These are phyloP conservation scores for Centella asiatica DNA, from an alignment of 129 eudicot genomes.

Conservation along the genomic window DNA sequence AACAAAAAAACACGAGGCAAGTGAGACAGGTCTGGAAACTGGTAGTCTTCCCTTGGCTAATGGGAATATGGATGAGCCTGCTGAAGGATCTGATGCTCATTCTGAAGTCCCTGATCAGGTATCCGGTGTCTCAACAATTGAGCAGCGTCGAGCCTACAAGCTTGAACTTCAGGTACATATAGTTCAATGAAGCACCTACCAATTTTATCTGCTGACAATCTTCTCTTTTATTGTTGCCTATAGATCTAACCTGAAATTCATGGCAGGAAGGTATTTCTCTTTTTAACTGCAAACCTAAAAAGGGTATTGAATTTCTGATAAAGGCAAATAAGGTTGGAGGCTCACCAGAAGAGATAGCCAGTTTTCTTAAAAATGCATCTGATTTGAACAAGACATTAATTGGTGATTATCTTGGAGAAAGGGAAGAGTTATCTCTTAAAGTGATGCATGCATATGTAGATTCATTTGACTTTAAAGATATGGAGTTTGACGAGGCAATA, in stretches of 20 bases:
- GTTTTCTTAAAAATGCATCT: slow-evolving; percentile 71
- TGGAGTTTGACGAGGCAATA: slow-evolving; percentile 93
- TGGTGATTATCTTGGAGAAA: slow-evolving; percentile 95
- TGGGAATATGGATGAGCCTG: slow-evolving; percentile 57
- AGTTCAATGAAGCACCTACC: slow-evolving; percentile 1
- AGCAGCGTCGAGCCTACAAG: slow-evolving; percentile 90
- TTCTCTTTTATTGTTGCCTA: slow-evolving; percentile 14
- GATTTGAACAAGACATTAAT: slow-evolving; percentile 79
- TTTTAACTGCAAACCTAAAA: slow-evolving; percentile 88
- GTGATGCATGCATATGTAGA: slow-evolving; percentile 97
- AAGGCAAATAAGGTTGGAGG: slow-evolving; percentile 90
- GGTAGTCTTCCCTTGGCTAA: slow-evolving; percentile 40
- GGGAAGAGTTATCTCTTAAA: slow-evolving; percentile 80
- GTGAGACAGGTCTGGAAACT: slow-evolving; percentile 40
- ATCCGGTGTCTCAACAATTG: slow-evolving; percentile 75
- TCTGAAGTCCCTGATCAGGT: slow-evolving; percentile 69
- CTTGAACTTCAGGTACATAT: slow-evolving; percentile 88
- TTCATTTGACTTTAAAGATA: slow-evolving; percentile 77
- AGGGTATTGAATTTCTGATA: slow-evolving; percentile 89
- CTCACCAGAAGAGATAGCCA: slow-evolving; percentile 83
- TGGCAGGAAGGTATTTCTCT: slow-evolving; percentile 99
- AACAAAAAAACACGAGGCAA: slow-evolving; percentile 39
- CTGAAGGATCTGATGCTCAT: slow-evolving; percentile 66
- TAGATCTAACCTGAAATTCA: slow-evolving; percentile 32
- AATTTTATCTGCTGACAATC: slow-evolving; percentile 6